These are phyloP conservation scores for Dryadomyces quercivorus DNA, from an alignment of 2,329 filamentous ascomycete species.

Conservation along the genomic window DNA sequence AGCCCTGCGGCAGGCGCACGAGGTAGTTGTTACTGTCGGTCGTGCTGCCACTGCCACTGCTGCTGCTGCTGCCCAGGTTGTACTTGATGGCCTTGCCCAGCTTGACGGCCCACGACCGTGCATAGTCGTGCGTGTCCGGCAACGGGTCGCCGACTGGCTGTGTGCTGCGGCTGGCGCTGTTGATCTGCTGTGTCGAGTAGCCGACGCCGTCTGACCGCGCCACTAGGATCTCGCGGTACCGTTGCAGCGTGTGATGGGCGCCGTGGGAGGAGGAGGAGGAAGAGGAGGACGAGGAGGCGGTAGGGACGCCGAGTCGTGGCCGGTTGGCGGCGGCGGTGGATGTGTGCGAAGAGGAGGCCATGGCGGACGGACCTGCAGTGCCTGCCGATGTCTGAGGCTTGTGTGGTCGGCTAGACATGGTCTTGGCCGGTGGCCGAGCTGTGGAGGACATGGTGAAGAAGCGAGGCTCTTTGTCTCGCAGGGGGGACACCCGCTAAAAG, in stretches of 20 bases:
- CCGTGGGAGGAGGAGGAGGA: neutral
- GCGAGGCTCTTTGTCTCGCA: neutral
- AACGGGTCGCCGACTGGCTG: conserved; percentile 11
- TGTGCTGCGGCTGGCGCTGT: conserved; percentile 12
- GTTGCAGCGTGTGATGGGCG: conserved; percentile 1
- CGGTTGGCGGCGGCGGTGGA: neutral
- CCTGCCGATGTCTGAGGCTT: neutral
- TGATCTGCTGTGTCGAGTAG: conserved; percentile 13
- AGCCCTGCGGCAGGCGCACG: conserved; percentile 12
- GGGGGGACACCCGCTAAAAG: neutral
- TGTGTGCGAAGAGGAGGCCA: neutral
- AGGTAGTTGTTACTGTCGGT: conserved; percentile 10
- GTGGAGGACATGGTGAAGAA: neutral
- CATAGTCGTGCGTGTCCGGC: conserved; percentile 8
- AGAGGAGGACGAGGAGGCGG: neutral
- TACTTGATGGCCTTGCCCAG: conserved; percentile 15
- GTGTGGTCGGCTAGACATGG: neutral
- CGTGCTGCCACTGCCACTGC: neutral
- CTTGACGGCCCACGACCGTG: conserved; percentile 13
- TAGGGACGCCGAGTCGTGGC: neutral
- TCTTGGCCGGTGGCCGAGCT: neutral
- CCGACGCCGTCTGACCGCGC: conserved; percentile 12
- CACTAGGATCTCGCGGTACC: conserved; percentile 11
- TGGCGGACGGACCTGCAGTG: neutral
- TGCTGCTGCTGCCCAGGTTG: conserved; percentile 10